Base-by-base conservation (phyloP, 306 rosid species). In the Canavalia ensiformis region DNA sequence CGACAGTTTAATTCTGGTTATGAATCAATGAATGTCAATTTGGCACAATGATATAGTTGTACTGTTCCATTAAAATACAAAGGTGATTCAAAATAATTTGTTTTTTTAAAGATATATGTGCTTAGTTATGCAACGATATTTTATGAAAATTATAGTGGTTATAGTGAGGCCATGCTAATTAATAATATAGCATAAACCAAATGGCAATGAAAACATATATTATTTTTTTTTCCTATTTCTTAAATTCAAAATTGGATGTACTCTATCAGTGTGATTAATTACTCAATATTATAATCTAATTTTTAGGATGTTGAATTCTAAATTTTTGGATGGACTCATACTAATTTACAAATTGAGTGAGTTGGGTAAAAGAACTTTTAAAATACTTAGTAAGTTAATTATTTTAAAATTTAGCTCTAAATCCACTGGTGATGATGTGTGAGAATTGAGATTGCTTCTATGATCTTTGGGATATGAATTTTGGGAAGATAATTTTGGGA, bases 101-200 rank as follows among this genome's bases (percentile, higher is more conserved):
- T 18, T 75, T 68, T 5, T 68, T 81, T 42, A 3, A n/a, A 52
- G 68, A 12, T 62, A 64, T 46, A 12, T 35, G 73, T 68, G 44
- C 33, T 74, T 75, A 59, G 37, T 42, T 68, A 7, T 50, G 46
- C 39, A 37, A 72, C 54, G 9, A 65, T 58, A 30, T 50, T 41
- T 4, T 58, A 10, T 65, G 50, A 31, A 62, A 65, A 35, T 47
- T 37, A 37, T 64, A 60, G 34, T 44, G 62, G 25, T 81, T 18
- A 73, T n/a, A 51, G 68, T 65, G 55, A 50, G 49, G 46, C 55
- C 1, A 12, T 8, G 10, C 34, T 47, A 57, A 4, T 74, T 59
- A 72, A 63, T 66, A 29, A 29, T 29, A 57, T 79, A 8, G 31
- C 72, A 65, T 68, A 66, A 52, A 74, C 63, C 18, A 35, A 66